Percentiles rank a stretch among this genome's conserved stretches.
Evolutionary conservation across 2,329 filamentous ascomycete species (phyloP).

Genomic region (Lasiodiplodia theobromae): DNA sequence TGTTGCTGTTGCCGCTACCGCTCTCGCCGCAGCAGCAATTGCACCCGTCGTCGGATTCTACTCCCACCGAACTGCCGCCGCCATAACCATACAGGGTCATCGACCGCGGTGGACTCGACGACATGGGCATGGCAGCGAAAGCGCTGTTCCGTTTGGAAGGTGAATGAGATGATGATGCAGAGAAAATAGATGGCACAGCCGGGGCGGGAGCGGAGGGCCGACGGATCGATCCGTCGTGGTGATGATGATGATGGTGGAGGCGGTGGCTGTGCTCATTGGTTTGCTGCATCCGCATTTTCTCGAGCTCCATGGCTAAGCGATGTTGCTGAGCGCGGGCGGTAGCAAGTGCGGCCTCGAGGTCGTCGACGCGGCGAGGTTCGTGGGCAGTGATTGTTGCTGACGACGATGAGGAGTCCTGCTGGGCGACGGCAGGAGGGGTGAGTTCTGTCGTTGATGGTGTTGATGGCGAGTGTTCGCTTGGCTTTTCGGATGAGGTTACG

Average conservation of each 20-base stretch:
- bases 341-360: conserved; percentile 15
- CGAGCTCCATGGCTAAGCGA: conserved; percentile 12
- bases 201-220: background rate
- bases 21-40: background rate
- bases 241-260: background rate
- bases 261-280: background rate
- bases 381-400: background rate
- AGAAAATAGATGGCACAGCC: background rate
- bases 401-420: background rate
- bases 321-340: conserved; percentile 8
- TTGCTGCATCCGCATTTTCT: conserved; percentile 8
- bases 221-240: background rate
- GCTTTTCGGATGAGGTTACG: background rate
- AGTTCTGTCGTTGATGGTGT: background rate
- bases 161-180: background rate
- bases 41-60: background rate
- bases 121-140: background rate
- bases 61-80: background rate
- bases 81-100: background rate
- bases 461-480: background rate
- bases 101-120: background rate
- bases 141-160: background rate
- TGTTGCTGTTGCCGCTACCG: background rate
- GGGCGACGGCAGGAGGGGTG: background rate
- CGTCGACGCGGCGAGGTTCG: conserved; percentile 8